Conservation (phyloP, 78 protist species). For the Dictyostelium intermedium region DNA sequence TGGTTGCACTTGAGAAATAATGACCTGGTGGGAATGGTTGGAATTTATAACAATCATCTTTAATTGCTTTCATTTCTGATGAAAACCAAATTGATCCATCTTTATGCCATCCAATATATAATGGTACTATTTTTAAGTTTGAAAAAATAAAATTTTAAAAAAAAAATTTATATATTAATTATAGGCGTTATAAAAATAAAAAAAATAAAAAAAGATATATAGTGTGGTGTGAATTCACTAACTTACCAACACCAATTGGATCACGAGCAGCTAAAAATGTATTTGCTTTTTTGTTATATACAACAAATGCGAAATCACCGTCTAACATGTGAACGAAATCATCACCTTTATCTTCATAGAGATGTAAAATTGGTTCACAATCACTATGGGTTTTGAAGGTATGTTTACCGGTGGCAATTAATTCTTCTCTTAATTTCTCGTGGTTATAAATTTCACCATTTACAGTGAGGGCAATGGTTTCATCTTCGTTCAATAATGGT, state of each 20-base stretch:
- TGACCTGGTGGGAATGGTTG: slow-evolving; percentile 93
- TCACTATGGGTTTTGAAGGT: slow-evolving; percentile 85
- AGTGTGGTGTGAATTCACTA: background rate
- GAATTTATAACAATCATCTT: slow-evolving; percentile 86
- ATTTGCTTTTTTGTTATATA: slow-evolving; percentile 62
- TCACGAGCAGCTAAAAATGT: slow-evolving; percentile 91
- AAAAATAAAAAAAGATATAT: background rate
- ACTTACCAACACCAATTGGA: slow-evolving; percentile 91
- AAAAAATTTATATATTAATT: background rate
- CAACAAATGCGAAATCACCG: slow-evolving; percentile 91
- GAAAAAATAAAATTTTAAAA: background rate
- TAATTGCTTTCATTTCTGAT: slow-evolving; percentile 90
- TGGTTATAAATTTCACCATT: slow-evolving; percentile 97
- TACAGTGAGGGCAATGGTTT: slow-evolving; percentile 72
- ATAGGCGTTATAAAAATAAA: background rate
- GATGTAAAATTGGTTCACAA: slow-evolving; percentile 91
- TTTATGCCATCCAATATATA: slow-evolving; percentile 86
- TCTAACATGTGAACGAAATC: slow-evolving; percentile 68
- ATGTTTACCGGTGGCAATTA: slow-evolving; percentile 49
- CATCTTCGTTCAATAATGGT: slow-evolving; percentile 81
- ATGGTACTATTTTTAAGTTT: slow-evolving; percentile 81
- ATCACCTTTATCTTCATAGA: slow-evolving; percentile 79
- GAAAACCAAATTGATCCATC: slow-evolving; percentile 90
- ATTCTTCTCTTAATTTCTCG: slow-evolving; percentile 30
- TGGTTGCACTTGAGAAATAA: slow-evolving; percentile 41